Evolutionary conservation across 129 eudicot species (phyloP).

Genomic region (Deinandra increscens): DNA sequence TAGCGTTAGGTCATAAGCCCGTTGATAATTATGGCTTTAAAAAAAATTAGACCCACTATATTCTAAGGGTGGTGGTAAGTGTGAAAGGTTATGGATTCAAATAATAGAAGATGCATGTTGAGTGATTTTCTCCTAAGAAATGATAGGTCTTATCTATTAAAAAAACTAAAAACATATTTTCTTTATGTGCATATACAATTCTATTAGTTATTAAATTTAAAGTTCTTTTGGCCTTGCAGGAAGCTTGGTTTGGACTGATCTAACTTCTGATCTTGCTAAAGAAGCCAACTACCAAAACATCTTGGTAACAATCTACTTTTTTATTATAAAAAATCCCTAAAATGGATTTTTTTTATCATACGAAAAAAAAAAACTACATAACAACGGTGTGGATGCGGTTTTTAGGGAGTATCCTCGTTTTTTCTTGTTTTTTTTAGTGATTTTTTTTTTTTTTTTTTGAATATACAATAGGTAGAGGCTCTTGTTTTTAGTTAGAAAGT

Average conservation of each 20-base stretch:
- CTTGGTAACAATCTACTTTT: slow-evolving; percentile 39
- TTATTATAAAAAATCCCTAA: slow-evolving; percentile 1
- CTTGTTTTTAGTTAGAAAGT: slow-evolving; percentile 44
- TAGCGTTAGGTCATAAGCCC: too few species aligned
- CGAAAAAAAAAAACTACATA: slow-evolving; percentile 33
- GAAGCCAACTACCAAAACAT: slow-evolving; percentile 41
- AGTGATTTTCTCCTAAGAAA: too few species aligned
- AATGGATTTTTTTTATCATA: slow-evolving; percentile 23
- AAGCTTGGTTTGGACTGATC: slow-evolving; percentile 48
- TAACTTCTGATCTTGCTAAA: slow-evolving; percentile 38
- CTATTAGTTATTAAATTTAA: slow-evolving; percentile 2
- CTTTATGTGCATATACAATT: not conserved
- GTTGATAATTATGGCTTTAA: too few species aligned
- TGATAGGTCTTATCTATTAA: too few species aligned
- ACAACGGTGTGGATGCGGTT: slow-evolving; percentile 66
- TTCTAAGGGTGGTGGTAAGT: too few species aligned
- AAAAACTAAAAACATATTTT: not conserved
- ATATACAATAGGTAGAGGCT: slow-evolving; percentile 37
- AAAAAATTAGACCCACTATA: too few species aligned
- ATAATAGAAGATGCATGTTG: too few species aligned
- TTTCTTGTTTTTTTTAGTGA: slow-evolving; percentile 19
- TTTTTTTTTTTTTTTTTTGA: slow-evolving; percentile 20
- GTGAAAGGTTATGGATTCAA: too few species aligned
- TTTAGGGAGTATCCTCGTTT: slow-evolving; percentile 81
- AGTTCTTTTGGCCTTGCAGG: slow-evolving; percentile 34